phyloP scores from a whole-genome alignment of 345 rosid genomes.

The Kandelia obovata region DNA sequence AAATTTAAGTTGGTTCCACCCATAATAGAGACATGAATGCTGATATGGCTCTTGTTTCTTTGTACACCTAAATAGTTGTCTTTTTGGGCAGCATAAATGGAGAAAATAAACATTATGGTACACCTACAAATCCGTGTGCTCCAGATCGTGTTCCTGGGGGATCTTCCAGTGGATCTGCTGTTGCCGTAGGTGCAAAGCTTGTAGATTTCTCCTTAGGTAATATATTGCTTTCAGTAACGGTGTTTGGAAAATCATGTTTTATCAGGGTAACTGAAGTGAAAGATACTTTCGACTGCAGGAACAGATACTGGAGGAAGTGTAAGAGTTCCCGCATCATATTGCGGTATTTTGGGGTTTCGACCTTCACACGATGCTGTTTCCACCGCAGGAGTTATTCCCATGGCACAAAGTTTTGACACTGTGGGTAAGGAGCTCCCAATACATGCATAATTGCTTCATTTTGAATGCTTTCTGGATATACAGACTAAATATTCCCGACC shows the following conservation, averaged over 20 bases:
- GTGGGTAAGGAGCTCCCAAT: conserved; percentile 52
- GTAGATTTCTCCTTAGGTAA: conserved; percentile 85
- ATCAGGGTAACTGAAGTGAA: background rate
- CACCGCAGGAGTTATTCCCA: conserved; percentile 60
- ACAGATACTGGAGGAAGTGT: conserved; percentile 95
- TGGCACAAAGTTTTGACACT: conserved; percentile 92
- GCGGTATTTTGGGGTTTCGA: conserved; percentile 71
- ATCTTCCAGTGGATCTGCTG: conserved; percentile 98
- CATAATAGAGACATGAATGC: too few species aligned
- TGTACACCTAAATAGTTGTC: background rate
- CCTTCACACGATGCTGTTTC: conserved; percentile 67
- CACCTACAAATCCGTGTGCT: conserved; percentile 83
- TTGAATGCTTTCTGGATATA: background rate
- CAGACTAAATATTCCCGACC: background rate
- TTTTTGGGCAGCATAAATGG: conserved; percentile 61
- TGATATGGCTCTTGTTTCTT: background rate
- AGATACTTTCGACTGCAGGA: conserved; percentile 39
- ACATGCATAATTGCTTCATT: background rate
- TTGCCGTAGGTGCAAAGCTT: conserved; percentile 75
- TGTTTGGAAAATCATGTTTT: conserved; percentile 1
- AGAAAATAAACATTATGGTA: conserved; percentile 79
- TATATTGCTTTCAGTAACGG: conserved; percentile 13
- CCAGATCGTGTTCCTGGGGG: conserved; percentile 78
- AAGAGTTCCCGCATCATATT: conserved; percentile 79
- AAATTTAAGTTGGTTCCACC: too few species aligned